These are phyloP conservation scores for Erigeron philadelphicus DNA, from an alignment of 140 eudicot species.

Conservation along the genomic window DNA sequence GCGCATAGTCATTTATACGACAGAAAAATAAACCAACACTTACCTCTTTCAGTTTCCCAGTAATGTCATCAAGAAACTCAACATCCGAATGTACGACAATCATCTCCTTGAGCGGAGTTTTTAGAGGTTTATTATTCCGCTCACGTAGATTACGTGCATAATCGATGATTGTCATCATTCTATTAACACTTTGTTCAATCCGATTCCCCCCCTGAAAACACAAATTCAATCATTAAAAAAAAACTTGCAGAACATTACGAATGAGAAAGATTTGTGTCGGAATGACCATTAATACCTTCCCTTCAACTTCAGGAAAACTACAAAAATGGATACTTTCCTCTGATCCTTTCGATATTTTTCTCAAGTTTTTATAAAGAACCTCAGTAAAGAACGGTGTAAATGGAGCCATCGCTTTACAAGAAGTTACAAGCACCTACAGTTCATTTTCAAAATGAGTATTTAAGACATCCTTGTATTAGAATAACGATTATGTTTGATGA, in stretches of 20 bases:
- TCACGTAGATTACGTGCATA: constrained; percentile 91
- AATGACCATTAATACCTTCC: constrained; percentile 40
- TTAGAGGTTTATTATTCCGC: constrained; percentile 91
- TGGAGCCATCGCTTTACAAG: constrained; percentile 94
- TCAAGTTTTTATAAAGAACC: constrained; percentile 69
- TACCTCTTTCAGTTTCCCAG: constrained; percentile 78
- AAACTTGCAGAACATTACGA: background rate
- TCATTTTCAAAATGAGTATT: background rate
- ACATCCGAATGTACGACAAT: constrained; percentile 84
- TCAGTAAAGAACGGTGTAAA: constrained; percentile 94
- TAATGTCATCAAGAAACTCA: constrained; percentile 76
- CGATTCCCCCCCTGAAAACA: constrained; percentile 63
- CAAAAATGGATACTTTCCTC: constrained; percentile 93
- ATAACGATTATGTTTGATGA: no score
- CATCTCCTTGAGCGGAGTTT: constrained; percentile 93
- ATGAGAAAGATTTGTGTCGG: background rate
- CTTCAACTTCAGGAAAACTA: constrained; percentile 78
- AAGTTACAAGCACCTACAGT: constrained; percentile 61
- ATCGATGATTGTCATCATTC: constrained; percentile 88
- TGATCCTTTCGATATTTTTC: constrained; percentile 53
- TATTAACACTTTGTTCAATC: constrained; percentile 78
- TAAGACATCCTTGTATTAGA: background rate
- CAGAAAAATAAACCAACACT: background rate
- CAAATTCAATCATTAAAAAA: background rate
- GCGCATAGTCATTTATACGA: background rate